Evolutionary conservation across 768 basidiomycete species (phyloP).

Genomic region (Amanita jacksonii): DNA sequence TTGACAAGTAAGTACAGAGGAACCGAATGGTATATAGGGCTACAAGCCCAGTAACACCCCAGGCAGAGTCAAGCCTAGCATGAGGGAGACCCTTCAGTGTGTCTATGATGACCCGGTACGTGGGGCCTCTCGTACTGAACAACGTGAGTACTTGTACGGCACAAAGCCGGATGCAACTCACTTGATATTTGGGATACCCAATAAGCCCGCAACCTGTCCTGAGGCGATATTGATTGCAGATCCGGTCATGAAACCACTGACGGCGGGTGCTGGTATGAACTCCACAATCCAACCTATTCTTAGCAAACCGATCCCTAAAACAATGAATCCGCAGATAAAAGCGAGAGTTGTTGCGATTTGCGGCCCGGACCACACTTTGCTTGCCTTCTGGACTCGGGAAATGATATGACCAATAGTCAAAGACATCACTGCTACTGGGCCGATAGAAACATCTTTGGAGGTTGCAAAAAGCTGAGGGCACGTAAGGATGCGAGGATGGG

Average conservation of each 20-base stretch:
- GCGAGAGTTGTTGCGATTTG: constrained; percentile 81
- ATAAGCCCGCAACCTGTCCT: constrained; percentile 81
- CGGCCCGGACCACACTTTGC: constrained; percentile 50
- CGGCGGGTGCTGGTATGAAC: constrained; percentile 81
- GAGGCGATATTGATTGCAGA: constrained; percentile 89
- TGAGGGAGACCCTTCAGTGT: constrained; percentile 74
- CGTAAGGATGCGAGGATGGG: constrained; percentile 6
- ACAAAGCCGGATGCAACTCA: constrained; percentile 24
- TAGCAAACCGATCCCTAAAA: constrained; percentile 81
- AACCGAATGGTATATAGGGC: constrained; percentile 62
- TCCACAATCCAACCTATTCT: constrained; percentile 93
- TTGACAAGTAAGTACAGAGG: constrained; percentile 37
- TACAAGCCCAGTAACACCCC: constrained; percentile 71
- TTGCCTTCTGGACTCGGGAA: constrained; percentile 42
- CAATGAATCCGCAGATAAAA: constrained; percentile 85
- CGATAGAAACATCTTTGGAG: constrained; percentile 98
- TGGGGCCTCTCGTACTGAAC: constrained; percentile 70
- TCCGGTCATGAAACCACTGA: constrained; percentile 94
- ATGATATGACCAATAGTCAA: constrained; percentile 80
- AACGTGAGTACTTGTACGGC: constrained; percentile 10
- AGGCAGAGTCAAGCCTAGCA: constrained; percentile 78
- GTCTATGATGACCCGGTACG: constrained; percentile 87
- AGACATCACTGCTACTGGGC: constrained; percentile 98
- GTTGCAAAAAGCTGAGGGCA: constrained; percentile 78
- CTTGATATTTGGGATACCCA: constrained; percentile 85